These are phyloP conservation scores for Loxodes magnus DNA, from an alignment of 73 alveolate genomes.

Conservation along the genomic window DNA sequence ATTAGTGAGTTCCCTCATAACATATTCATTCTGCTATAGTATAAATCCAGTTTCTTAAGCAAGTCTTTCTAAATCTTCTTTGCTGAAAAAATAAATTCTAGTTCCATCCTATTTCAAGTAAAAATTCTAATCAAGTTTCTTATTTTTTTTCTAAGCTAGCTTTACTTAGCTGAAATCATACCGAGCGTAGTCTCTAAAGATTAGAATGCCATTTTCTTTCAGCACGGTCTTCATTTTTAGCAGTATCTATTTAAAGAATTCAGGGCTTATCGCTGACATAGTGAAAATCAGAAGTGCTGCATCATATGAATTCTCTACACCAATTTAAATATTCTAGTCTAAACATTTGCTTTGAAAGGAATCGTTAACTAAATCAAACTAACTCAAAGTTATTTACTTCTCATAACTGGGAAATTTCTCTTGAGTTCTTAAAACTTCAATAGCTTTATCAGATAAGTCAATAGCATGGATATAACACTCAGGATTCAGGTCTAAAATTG, in stretches of 20 bases:
- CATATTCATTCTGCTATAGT: slow-evolving; percentile 53
- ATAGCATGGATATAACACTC: slow-evolving; percentile 57
- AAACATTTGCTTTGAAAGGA: too few species aligned
- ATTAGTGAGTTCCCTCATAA: slow-evolving; percentile 65
- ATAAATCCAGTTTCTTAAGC: slow-evolving; percentile 55
- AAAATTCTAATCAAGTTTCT: slow-evolving; percentile 72
- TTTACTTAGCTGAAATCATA: slow-evolving; percentile 82
- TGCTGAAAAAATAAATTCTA: slow-evolving; percentile 67
- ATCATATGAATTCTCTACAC: slow-evolving; percentile 44
- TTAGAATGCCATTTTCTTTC: slow-evolving; percentile 64
- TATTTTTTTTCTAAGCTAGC: slow-evolving; percentile 54
- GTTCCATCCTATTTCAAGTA: slow-evolving; percentile 79
- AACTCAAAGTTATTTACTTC: too few species aligned
- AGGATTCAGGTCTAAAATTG: slow-evolving; percentile 41
- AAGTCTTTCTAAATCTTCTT: slow-evolving; percentile 43
- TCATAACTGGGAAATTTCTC: too few species aligned
- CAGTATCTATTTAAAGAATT: neutral
- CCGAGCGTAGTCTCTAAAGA: slow-evolving; percentile 86
- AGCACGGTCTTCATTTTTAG: slow-evolving; percentile 4
- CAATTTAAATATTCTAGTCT: too few species aligned
- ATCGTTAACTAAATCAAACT: slow-evolving; percentile 58
- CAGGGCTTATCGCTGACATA: slow-evolving; percentile 79
- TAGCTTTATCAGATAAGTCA: slow-evolving; percentile 79
- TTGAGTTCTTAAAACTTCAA: slow-evolving; percentile 49
- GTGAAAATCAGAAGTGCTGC: slow-evolving; percentile 69